Evolutionary conservation across 805 yeast genomes (phyloP).

Genomic region (Candida stauntonica): DNA sequence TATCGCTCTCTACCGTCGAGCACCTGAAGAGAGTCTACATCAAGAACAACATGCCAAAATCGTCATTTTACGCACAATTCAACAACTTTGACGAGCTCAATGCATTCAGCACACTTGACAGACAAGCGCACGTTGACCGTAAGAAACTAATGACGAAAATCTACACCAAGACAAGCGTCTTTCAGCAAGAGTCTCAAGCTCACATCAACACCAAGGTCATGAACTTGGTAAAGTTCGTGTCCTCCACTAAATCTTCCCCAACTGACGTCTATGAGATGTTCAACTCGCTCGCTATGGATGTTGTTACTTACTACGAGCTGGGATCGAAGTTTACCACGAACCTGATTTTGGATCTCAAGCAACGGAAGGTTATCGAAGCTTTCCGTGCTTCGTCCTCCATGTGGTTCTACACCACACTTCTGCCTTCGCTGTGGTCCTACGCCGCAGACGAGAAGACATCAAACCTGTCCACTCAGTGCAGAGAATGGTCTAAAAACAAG

Average conservation of each 20-base stretch:
- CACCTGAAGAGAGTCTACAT: constrained; percentile 53
- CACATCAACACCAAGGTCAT: constrained; percentile 33
- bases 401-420: constrained; percentile 62
- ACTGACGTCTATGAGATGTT: constrained; percentile 60
- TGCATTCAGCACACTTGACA: constrained; percentile 53
- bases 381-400: constrained; percentile 48
- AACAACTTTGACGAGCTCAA: constrained; percentile 53
- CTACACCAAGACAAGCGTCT: constrained; percentile 42
- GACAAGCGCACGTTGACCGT: constrained; percentile 41
- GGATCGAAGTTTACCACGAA: constrained; percentile 47
- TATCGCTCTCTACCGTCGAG: constrained; percentile 50
- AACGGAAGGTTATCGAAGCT: constrained; percentile 39
- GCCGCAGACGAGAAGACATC: constrained; percentile 41
- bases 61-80: constrained; percentile 55
- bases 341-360: constrained; percentile 37
- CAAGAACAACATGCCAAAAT: constrained; percentile 49
- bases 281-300: constrained; percentile 70
- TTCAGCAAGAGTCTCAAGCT: constrained; percentile 29
- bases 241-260: constrained; percentile 21
- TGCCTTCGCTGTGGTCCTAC: constrained; percentile 49
- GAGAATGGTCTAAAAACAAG: constrained; percentile 40
- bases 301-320: constrained; percentile 54
- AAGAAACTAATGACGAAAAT: constrained; percentile 38
- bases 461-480: constrained; percentile 36
- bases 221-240: constrained; percentile 22